Conservation (phyloP, 1,139 yeast species). For the Magnusiomyces tetraspermus region DNA sequence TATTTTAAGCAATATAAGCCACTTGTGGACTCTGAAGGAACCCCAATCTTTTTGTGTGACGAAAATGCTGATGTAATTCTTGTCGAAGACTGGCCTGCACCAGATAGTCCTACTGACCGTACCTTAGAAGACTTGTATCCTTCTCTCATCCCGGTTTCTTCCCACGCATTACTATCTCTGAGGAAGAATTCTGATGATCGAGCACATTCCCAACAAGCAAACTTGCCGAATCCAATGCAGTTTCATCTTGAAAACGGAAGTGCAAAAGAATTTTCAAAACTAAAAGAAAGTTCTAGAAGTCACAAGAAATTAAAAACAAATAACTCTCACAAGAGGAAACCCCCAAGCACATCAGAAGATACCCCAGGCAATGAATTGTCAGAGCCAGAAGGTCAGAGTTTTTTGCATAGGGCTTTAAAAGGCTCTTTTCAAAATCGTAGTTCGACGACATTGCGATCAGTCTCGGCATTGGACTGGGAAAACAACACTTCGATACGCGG, state of each 20-base stretch:
- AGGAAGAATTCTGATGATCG: background rate
- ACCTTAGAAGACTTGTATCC: background rate
- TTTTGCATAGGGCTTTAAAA: too few relatives aligned
- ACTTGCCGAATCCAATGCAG: background rate
- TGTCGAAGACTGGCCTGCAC: background rate
- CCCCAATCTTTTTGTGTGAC: background rate
- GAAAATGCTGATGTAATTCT: background rate
- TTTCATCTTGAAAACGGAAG: background rate
- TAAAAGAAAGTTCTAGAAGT: too few relatives aligned
- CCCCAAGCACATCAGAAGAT: too few relatives aligned
- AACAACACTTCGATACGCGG: too few relatives aligned
- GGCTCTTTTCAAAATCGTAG: too few relatives aligned
- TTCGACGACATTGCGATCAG: too few relatives aligned
- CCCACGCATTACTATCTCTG: background rate
- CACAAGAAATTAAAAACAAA: too few relatives aligned
- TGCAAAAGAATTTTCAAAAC: too few relatives aligned
- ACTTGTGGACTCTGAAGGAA: background rate
- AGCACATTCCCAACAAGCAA: background rate
- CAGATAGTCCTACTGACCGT: background rate
- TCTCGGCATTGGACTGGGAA: too few relatives aligned
- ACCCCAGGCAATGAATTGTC: too few relatives aligned
- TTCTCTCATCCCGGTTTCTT: background rate
- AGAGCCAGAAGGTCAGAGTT: too few relatives aligned
- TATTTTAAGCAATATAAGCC: background rate
- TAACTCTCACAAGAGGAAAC: too few relatives aligned